Evolutionary conservation across 352 stramenopile species (phyloP).

Genomic region (Phytopythium helicoides): DNA sequence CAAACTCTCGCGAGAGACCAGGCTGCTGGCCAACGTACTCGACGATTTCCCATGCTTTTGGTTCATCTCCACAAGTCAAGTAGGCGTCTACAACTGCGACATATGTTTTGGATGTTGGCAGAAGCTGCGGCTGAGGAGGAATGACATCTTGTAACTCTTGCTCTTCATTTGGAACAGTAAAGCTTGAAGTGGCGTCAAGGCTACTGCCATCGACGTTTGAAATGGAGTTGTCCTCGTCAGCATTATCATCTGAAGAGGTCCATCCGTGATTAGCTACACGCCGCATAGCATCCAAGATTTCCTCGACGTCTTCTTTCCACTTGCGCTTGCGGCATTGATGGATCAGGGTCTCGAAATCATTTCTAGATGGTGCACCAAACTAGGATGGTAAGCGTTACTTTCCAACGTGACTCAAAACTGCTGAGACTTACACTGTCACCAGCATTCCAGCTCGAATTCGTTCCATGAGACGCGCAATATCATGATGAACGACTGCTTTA

Average conservation of each 20-base stretch:
- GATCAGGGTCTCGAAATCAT: constrained; percentile 81
- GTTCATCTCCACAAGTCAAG: constrained; percentile 59
- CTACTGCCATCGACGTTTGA: not conserved
- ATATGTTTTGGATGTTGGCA: constrained; percentile 62
- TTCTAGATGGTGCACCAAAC: constrained; percentile 26
- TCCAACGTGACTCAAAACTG: too few species aligned
- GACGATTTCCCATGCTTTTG: constrained; percentile 54
- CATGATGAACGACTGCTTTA: constrained; percentile 65
- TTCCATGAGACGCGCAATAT: constrained; percentile 58
- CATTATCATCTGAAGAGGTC: constrained; percentile 8
- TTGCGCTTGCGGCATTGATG: constrained; percentile 83
- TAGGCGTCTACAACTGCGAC: constrained; percentile 77
- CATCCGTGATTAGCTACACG: constrained; percentile 45
- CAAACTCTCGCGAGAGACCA: constrained; percentile 37
- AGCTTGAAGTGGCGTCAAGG: not conserved
- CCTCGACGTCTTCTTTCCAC: constrained; percentile 67
- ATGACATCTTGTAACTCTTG: constrained; percentile 5
- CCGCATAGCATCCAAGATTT: constrained; percentile 61
- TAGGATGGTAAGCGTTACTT: too few species aligned
- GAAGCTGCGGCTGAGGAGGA: constrained; percentile 49
- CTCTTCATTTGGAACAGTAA: not conserved
- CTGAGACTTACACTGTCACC: constrained; percentile 55
- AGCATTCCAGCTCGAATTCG: constrained; percentile 39
- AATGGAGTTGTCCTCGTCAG: not conserved
- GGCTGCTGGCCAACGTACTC: constrained; percentile 38